Evolutionary conservation across 805 yeast species (phyloP), one percentile per base, ranked within the genome.

Genomic region (Ogataea glucozyma): DNA sequence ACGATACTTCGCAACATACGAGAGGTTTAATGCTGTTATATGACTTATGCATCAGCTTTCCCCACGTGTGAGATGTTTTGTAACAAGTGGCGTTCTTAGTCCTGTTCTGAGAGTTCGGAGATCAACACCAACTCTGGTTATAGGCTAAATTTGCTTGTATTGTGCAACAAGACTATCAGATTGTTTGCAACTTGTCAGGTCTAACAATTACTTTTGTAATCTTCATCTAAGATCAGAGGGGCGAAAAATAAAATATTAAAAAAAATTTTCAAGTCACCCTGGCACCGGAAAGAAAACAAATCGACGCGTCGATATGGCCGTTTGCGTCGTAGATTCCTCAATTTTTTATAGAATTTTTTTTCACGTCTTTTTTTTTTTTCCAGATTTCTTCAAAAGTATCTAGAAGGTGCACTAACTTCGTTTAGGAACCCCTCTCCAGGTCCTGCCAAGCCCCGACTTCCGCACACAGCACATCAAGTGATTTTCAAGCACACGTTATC

Each of bases 261-360:
- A 44, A 46, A 48, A 45, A 44, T 48, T 51, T 47, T 51, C 49
- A 44, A 21, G 32, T 14, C 18, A 46, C 51, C 53, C 51, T 48
- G 41, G 41, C 44, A 48, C 51, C 35, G 13, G 23, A 31, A 9
- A 31, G 7, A 13, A 13, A 29, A 11, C 11, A 32, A 14, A 40
- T 39, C 43, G 49, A 36, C 46, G 47, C 45, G 51, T 38, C 49
- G 49, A 23, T 10, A 10, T 6, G 18, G 31, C 31, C 18, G 13
- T 18, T 17, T 13, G 12, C 20, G 32, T 12, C 34, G 24, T 17
- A 21, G 16, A 8, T 4, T 5, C 16, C 16, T 5, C 11, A 34
- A 22, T 23, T 10, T 14, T 16, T 13, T 14, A 23, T 18, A 8
- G 31, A 35, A 14, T 34, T 20, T 41, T 33, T 26, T 22, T 40